Percentiles rank a stretch among this genome's conserved stretches.
Evolutionary conservation across 768 basidiomycete species (phyloP).

Genomic region (Mycena venus): DNA sequence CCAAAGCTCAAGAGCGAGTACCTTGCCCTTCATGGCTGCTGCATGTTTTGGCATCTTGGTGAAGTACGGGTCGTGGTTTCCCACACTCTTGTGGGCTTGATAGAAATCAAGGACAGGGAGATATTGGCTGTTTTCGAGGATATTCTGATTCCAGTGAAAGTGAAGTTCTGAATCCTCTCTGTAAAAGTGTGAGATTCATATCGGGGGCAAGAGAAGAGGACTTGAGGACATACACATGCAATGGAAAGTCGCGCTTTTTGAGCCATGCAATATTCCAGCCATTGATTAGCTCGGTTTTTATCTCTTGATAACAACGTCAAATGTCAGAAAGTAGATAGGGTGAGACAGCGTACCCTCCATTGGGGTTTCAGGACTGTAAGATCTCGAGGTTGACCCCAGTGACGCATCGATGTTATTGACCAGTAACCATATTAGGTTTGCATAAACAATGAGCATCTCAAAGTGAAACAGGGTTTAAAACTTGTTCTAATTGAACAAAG

Average conservation of each 20-base stretch:
- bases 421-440: too few species aligned
- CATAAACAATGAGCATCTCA: too few species aligned
- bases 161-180: not conserved
- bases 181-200: not conserved
- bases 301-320: not conserved
- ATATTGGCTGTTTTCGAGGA: too few species aligned
- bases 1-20: too few species aligned
- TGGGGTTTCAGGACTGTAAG: constrained; percentile 1
- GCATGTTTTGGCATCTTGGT: too few species aligned
- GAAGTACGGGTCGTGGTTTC: too few species aligned
- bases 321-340: not conserved
- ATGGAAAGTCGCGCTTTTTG: not conserved
- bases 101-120: too few species aligned
- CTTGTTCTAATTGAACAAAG: too few species aligned
- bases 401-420: not conserved
- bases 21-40: too few species aligned
- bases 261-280: constrained; percentile 18
- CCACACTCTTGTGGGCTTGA: too few species aligned
- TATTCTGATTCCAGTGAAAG: too few species aligned
- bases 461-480: too few species aligned
- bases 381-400: constrained; percentile 10
- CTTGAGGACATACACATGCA: not conserved
- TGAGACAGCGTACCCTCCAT: constrained; percentile 1
- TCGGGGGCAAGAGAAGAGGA: not conserved
- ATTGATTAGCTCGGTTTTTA: not conserved